These are phyloP conservation scores for Yamadazyma taylorii DNA, from an alignment of 1,139 yeast genomes.

Conservation along the genomic window DNA sequence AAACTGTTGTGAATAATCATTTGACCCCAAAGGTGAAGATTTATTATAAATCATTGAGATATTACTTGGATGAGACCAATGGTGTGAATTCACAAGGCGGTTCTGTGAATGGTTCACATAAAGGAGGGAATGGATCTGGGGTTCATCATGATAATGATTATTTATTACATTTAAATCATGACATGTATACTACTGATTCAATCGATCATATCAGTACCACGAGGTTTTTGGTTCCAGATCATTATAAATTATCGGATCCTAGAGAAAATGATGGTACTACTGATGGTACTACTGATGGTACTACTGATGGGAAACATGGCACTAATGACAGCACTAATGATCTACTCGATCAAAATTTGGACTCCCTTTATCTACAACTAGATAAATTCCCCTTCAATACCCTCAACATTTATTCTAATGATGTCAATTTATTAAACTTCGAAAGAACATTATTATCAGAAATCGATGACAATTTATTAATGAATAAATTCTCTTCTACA, in stretches of 20 bases:
- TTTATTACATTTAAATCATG: conserved; percentile 34
- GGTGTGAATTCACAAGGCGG: conserved; percentile 5
- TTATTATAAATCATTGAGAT: conserved; percentile 51
- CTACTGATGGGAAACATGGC: too few relatives aligned
- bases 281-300: background rate
- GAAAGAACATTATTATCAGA: conserved; percentile 31
- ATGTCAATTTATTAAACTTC: conserved; percentile 37
- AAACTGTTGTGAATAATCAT: conserved; percentile 49
- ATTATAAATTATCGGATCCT: background rate
- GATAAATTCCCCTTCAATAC: conserved; percentile 42
- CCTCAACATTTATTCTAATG: conserved; percentile 39
- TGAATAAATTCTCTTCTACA: conserved; percentile 23
- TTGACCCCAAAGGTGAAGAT: conserved; percentile 50
- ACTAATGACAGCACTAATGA: too few relatives aligned
- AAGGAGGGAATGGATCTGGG: conserved; percentile 10
- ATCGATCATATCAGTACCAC: conserved; percentile 18
- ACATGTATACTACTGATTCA: conserved; percentile 37
- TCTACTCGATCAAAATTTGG: too few relatives aligned
- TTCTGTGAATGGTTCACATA: background rate
- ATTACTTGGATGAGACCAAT: conserved; percentile 30
- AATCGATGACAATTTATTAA: conserved; percentile 27
- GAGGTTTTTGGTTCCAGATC: conserved; percentile 4
- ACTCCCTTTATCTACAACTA: conserved; percentile 11
- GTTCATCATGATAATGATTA: conserved; percentile 29
- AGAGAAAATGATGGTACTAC: too few relatives aligned